These are phyloP conservation scores for Lachancea fermentati DNA, from an alignment of 805 yeast species.

Conservation along the genomic window DNA sequence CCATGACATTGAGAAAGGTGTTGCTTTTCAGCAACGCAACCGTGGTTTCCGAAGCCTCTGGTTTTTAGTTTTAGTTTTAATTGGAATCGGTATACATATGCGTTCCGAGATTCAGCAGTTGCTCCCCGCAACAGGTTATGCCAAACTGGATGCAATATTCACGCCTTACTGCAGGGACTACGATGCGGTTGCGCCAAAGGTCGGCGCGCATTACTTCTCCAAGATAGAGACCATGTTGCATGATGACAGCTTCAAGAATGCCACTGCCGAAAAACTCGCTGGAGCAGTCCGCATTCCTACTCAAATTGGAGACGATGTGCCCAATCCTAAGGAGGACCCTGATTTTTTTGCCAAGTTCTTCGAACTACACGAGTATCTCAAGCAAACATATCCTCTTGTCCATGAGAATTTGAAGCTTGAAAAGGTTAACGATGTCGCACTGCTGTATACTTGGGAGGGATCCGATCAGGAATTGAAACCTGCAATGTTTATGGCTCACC, in stretches of 20 bases:
- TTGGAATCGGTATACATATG: neutral
- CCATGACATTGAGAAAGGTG: neutral
- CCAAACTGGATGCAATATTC: neutral
- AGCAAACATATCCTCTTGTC: conserved; percentile 49
- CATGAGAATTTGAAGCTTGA: conserved; percentile 43
- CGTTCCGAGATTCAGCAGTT: neutral
- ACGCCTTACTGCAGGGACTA: conserved; percentile 3
- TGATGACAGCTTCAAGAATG: conserved; percentile 31
- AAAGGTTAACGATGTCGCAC: conserved; percentile 57
- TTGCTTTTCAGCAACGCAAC: neutral
- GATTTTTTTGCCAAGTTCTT: conserved; percentile 9
- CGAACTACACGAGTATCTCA: conserved; percentile 44
- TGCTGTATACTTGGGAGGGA: conserved; percentile 65
- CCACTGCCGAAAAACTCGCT: conserved; percentile 31
- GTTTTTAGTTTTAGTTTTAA: neutral
- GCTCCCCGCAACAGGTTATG: neutral
- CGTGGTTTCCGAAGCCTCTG: neutral
- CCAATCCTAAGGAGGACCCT: conserved; percentile 11
- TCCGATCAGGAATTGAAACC: conserved; percentile 50
- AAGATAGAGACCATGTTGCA: conserved; percentile 6
- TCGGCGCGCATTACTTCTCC: neutral
- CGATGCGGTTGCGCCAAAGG: conserved; percentile 2
- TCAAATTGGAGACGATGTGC: conserved; percentile 44
- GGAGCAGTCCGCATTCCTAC: conserved; percentile 57
- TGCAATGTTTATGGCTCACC: conserved; percentile 68